Percentiles rank a stretch among this genome's conserved stretches.
Evolutionary conservation across 768 basidiomycete species (phyloP).

Genomic region (Boletales sp.): DNA sequence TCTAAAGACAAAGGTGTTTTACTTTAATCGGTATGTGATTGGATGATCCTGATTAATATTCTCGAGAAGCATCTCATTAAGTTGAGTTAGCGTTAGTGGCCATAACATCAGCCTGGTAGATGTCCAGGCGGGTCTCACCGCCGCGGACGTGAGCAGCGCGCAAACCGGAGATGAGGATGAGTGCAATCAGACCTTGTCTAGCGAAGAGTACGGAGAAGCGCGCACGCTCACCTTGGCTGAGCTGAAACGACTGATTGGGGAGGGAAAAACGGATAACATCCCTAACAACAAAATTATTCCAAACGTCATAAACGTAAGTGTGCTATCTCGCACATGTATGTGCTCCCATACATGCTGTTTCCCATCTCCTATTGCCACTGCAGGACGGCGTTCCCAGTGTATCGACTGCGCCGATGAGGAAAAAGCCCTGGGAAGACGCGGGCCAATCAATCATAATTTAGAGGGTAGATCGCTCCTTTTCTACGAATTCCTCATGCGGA

Average conservation of each 20-base stretch:
- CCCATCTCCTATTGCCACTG: not conserved
- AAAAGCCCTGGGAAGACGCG: conserved; percentile 66
- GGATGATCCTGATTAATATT: conserved; percentile 1
- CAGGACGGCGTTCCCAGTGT: conserved; percentile 57
- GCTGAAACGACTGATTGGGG: conserved; percentile 65
- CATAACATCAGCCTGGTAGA: conserved; percentile 28
- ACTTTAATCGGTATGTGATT: conserved; percentile 58
- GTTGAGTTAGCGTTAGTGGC: conserved; percentile 28
- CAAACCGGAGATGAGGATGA: conserved; percentile 19
- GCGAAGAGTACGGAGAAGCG: conserved; percentile 28
- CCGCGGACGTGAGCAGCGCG: conserved; percentile 8
- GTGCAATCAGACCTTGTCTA: conserved; percentile 2
- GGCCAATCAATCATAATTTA: conserved; percentile 14
- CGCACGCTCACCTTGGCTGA: conserved; percentile 61
- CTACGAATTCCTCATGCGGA: conserved; percentile 6
- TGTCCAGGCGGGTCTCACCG: conserved; percentile 10
- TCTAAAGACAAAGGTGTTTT: conserved; percentile 59
- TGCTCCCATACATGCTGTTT: not conserved
- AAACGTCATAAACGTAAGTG: conserved; percentile 58
- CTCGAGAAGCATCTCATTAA: conserved; percentile 31
- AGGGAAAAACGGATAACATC: conserved; percentile 68
- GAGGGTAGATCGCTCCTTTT: conserved; percentile 10
- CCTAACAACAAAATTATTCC: conserved; percentile 77
- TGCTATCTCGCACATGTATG: not conserved
- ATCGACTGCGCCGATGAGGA: conserved; percentile 47